Base-by-base conservation (phyloP, 2,329 filamentous ascomycete genomes). In the Coleophoma crateriformis region DNA sequence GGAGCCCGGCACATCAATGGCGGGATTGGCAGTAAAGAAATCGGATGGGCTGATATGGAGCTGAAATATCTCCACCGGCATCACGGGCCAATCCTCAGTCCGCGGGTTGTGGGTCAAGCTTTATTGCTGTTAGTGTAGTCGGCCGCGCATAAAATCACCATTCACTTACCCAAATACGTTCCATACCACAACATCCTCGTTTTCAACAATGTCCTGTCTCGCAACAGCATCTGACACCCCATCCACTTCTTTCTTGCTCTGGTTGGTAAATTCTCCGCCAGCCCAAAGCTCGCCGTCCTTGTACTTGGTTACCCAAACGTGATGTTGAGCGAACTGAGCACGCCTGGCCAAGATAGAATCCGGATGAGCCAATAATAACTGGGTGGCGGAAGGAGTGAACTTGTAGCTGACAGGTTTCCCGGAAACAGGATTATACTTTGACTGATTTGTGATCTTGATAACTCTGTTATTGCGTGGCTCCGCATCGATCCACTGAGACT, bases 301-400 rank as follows among this genome's bases (percentile, higher is more conserved):
- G 90, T 88, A 95, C 61, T 85, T 88, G 0, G 90, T 95, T 13
- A 96, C 90, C 63, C 94, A 88, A 1, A 96, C 82, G 5, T 90
- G 86, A 63, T 95, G 88, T 34, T 90, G 74, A 0, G 90, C 89
- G 62, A 96, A 96, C 0, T 87, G 89, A 4, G 90, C 90, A 20
- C 91, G 78, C 71, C 95, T 95, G 86, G 89, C 95, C 7, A 95
- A 89, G 22, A 96, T 67, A 2, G 87, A 83, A 7, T 85, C 85
- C 51, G 85, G 81, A 71, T 90, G 92, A 3, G 90, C 90, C 10
- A 96, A 71, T 15, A 96, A 70, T 0, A 77, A 69, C 0, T 90
- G 87, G 0, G 91, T 85, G 60, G 95, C 90, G 22, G 89, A 75
- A 63, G 87, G 91, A 39, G 95, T 88, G 4, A 96, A 81, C 73